These are phyloP conservation scores for Salix exigua DNA, from an alignment of 345 rosid genomes.

Conservation along the genomic window DNA sequence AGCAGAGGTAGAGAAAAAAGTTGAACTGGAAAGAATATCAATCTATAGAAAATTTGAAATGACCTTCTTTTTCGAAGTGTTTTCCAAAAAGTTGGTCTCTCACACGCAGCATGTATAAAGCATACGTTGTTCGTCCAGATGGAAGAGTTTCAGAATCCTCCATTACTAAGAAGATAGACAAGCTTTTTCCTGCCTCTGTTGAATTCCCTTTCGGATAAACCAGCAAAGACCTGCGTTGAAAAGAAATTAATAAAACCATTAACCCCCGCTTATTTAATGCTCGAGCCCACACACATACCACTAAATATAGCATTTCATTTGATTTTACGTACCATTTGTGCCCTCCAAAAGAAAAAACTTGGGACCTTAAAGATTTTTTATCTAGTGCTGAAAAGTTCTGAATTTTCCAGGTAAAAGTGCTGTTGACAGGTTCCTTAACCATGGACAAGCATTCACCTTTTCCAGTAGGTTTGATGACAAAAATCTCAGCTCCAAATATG, in stretches of 20 bases:
- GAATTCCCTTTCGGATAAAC: neutral
- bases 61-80: neutral
- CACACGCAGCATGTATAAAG: neutral
- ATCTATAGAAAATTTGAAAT: neutral
- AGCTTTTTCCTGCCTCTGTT: neutral
- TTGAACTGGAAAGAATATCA: neutral
- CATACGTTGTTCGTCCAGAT: neutral
- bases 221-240: neutral
- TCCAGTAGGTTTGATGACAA: neutral
- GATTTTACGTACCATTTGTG: slow-evolving; percentile 1
- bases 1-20: neutral
- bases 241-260: neutral
- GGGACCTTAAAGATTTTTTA: neutral
- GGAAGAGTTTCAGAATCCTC: neutral
- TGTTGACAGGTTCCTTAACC: neutral
- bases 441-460: slow-evolving; percentile 4
- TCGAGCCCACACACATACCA: too few species aligned
- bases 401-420: neutral
- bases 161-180: neutral
- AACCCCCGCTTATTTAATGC: neutral
- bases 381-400: neutral
- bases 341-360: neutral
- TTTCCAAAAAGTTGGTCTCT: neutral
- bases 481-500: slow-evolving; percentile 13
- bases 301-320: neutral